Percentiles rank a stretch among this genome's conserved stretches.
phyloP scores from a whole-genome alignment of 306 rosid species.

The cucumber (Cucumis sativus) region Cucumber_9930_V3 NC_026655.2:11680501-11681000 shows the following conservation, averaged over 20 bases:
- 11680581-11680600: not conserved
- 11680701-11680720: not conserved
- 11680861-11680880: not conserved
- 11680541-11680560: not conserved
- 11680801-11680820: not conserved
- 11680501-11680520: not conserved
- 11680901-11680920: not conserved
- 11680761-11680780: not conserved
- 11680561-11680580: not conserved
- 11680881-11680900: not conserved
- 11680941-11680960: not conserved
- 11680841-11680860: not conserved
- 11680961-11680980: not conserved
- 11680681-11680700: not conserved
- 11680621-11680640: not conserved
- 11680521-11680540: not conserved
- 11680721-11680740: not conserved
- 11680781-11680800: not conserved
- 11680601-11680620: not conserved
- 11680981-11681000: too few relatives aligned
- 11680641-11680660: not conserved
- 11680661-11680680: not conserved
- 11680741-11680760: not conserved
- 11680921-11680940: not conserved
- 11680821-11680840: not conserved